Base-by-base conservation (phyloP, 257 asterid genomes). In the Datura wrightii region DNA sequence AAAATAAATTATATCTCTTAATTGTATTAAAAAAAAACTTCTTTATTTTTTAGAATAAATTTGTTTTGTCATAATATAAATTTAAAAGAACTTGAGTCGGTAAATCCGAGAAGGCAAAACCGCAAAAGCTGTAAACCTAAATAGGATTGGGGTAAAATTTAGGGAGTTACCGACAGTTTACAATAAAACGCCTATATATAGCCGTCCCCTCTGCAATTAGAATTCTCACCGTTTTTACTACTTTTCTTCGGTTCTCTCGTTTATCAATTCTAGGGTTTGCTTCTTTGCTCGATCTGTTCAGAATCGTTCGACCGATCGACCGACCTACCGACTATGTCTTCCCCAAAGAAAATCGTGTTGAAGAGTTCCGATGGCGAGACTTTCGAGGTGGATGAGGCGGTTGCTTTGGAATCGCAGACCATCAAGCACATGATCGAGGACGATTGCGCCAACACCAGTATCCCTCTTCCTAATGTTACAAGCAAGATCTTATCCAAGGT, bases 401-500 rank as follows among this genome's bases (percentile, higher is more conserved):
- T 92, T 15, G 95, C 95, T 19, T 78, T 91, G 19, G 90, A 90
- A 60, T 91, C 93, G 0, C 92, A 89, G 83, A 92, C 92, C 0
- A 88, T 92, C 31, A 91, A 91, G 85, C 92, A 89, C 69, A 87
- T 90, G 92, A 88, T 92, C 50, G 93, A 90, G 79, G 90, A 88
- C 37, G 78, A 88, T 55, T 90, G 92, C 58, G 95, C 91, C 48
- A 89, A 89, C 58, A 84, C 78, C 34, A 70, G 69, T 56, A 90
- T 92, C 37, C 93, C 93, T 15, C 84, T 92, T 0, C 95, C 93
- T 1, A 92, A 92, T 83, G 93, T 92, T 10, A 90, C 92, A 4
- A 86, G 93, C 87, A 90, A 86, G 92, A 92, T 92, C 89, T 56
- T 92, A 41, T 89, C 95, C 0, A 92, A 90, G 88, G 93, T 92